A percentile compares a stretch with the other conserved stretches of the same genome.
Conservation (phyloP, 2,329 filamentous ascomycete species). For the Verticillium nonalfalfae region DNA sequence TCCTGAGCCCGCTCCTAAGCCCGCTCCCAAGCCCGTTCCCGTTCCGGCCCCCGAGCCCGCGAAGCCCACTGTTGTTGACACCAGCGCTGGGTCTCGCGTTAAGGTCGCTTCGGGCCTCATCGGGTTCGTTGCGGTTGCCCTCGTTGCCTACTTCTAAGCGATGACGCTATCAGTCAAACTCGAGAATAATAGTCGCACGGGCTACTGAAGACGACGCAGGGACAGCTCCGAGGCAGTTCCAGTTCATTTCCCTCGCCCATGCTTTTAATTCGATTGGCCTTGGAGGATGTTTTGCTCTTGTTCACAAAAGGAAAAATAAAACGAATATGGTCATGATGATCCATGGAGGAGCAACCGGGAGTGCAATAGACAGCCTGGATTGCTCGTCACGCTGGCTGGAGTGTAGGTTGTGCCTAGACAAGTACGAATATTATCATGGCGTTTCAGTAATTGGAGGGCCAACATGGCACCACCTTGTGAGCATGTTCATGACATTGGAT, state of each 20-base stretch:
- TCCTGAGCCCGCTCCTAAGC: neutral
- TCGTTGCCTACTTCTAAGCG: conserved; percentile 5
- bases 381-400: neutral
- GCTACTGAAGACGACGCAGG: neutral
- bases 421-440: neutral
- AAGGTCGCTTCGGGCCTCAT: conserved; percentile 4
- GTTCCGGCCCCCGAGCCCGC: conserved; percentile 1
- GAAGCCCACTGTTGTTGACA: conserved; percentile 3
- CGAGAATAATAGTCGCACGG: neutral
- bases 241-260: neutral
- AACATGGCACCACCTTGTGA: no score
- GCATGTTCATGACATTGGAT: no score
- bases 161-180: no score
- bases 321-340: no score
- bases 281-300: neutral
- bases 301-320: no score
- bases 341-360: neutral
- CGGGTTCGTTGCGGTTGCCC: neutral
- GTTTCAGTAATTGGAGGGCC: neutral
- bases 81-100: conserved; percentile 5
- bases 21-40: neutral
- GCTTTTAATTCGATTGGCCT: neutral
- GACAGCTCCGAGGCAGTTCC: neutral
- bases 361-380: neutral
- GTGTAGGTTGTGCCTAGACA: neutral